Evolutionary conservation across 1,284 basidiomycete species (phyloP), one percentile per base, ranked within the genome.

Genomic region (Gastroboletus turbinatus): DNA sequence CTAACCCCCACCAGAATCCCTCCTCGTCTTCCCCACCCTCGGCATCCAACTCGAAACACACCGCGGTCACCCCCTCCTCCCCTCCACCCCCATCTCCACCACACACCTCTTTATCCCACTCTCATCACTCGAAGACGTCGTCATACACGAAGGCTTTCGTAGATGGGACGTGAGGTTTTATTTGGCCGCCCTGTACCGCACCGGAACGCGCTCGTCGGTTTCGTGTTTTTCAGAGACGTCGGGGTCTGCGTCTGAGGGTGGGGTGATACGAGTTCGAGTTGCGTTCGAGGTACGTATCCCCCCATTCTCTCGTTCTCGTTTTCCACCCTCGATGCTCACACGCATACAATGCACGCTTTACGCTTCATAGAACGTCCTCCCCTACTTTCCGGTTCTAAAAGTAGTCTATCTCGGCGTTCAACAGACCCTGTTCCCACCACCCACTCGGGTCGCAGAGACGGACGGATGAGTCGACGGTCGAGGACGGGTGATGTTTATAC

Each of bases 81-180:
- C 42, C 21, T 70, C 80, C 4, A 62, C 86, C 5, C 27, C 3
- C 10, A 25, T 32, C 30, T 32, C 35, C 1, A 77, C 32, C 32
- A 33, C 75, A 0, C 78, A 80, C 53, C 79, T 71, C 8, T 90
- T 91, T 66, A 82, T 92, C 61, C 83, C 86, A 8, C 66, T 78
- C 32, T 66, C 75, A 2, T 63, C 68, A 3, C 70, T 91, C 29
- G 76, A 80, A 46, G 86, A 89, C 58, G 75, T 88, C 36, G 63
- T 90, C 35, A 85, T 92, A 52, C 87, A 90, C 63, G 90, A 92
- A 67, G 89, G 83, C 3, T 70, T 91, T 17, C 76, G 71, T 10
- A 73, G 86, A 50, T 92, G 88, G 88, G 75, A 87, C 63, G 78
- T 90, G 17, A 78, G 82, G 16, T 88, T 82, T 63, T 90, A 89